Evolutionary conservation across 148 eudicot genomes (phyloP).

Genomic region (Persicaria tinctoria): DNA sequence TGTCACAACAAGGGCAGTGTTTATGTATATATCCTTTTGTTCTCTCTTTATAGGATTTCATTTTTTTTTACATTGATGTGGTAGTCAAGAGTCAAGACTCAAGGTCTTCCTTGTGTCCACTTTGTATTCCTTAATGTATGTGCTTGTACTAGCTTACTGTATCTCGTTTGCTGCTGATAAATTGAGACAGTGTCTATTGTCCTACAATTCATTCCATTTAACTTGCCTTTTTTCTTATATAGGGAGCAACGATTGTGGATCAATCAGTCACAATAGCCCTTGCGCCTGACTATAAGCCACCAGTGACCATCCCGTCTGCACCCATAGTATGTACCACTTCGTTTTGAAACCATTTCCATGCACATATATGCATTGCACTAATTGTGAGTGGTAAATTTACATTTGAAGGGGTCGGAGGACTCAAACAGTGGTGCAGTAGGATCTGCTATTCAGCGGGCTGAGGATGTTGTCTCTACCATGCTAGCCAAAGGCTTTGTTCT

Average conservation of each 20-base stretch:
- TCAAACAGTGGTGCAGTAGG: slow-evolving; percentile 28
- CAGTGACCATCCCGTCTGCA: slow-evolving; percentile 37
- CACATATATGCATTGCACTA: background rate
- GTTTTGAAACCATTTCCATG: background rate
- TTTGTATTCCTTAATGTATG: too few species aligned
- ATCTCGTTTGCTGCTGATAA: background rate
- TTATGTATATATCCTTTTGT: background rate
- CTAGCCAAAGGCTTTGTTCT: slow-evolving; percentile 83
- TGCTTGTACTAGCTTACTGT: background rate
- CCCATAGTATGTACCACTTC: slow-evolving; percentile 32
- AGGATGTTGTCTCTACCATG: slow-evolving; percentile 87
- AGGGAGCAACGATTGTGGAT: slow-evolving; percentile 97
- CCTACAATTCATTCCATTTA: background rate
- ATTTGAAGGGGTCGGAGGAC: slow-evolving; percentile 35
- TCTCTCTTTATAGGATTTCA: background rate
- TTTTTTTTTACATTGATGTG: background rate
- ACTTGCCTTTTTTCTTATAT: slow-evolving; percentile 10
- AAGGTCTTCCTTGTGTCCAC: too few species aligned
- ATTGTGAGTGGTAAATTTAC: background rate
- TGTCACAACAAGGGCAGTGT: background rate
- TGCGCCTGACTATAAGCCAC: slow-evolving; percentile 69
- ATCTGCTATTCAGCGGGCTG: slow-evolving; percentile 73
- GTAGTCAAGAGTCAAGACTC: background rate
- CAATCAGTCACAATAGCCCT: slow-evolving; percentile 72
- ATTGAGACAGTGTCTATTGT: background rate